These are phyloP conservation scores for Lactarius indigo DNA, from an alignment of 768 basidiomycete species.

Conservation along the genomic window DNA sequence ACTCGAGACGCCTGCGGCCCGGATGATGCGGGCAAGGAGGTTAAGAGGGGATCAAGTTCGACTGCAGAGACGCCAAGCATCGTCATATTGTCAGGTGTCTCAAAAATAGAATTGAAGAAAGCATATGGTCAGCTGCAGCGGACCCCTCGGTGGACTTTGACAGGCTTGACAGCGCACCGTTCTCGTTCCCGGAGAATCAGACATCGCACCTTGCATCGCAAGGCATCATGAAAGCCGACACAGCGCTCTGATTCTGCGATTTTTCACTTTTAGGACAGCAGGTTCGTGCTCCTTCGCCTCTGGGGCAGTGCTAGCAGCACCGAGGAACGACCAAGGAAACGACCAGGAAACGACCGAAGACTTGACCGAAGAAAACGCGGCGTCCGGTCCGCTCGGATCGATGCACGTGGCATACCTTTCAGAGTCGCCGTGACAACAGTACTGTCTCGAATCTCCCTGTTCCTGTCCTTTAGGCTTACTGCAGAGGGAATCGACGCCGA, in stretches of 20 bases:
- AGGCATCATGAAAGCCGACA: background rate
- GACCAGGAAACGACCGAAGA: too few relatives aligned
- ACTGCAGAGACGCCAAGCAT: constrained; percentile 8
- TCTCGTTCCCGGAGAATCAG: constrained; percentile 7
- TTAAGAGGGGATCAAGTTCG: constrained; percentile 55
- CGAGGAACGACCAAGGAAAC: too few relatives aligned
- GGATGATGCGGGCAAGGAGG: constrained; percentile 68
- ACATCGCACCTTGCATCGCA: background rate
- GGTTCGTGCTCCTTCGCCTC: background rate
- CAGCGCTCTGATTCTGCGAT: too few relatives aligned
- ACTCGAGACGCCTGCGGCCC: constrained; percentile 43
- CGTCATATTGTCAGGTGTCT: background rate
- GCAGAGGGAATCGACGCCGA: background rate
- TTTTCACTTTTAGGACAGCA: background rate
- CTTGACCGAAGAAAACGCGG: background rate
- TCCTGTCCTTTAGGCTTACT: background rate
- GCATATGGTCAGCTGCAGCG: too few relatives aligned
- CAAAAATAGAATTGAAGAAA: background rate
- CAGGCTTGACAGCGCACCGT: background rate
- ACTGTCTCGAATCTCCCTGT: background rate
- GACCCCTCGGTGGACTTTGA: too few relatives aligned
- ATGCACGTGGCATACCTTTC: background rate
- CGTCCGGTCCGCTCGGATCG: background rate
- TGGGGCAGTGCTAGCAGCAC: background rate
- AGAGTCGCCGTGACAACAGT: background rate